Evolutionary conservation across 345 rosid species (phyloP), one percentile per base, ranked within the genome.

Genomic region (Sisymbrium irio): DNA sequence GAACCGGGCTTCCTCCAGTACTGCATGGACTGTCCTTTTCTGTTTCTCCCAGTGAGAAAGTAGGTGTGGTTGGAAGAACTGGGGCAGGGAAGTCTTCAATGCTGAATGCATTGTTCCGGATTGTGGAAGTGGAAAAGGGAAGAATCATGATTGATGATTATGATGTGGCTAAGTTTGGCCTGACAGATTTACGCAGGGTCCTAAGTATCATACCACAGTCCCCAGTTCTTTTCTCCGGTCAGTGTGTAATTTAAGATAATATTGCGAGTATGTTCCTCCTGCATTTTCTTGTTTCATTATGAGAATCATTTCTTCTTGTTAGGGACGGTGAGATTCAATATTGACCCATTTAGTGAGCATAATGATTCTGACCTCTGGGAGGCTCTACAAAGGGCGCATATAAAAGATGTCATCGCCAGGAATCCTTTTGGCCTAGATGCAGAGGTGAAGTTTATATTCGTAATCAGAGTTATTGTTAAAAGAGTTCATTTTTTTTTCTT

Each of bases 61-160:
- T 90, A 65, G 97, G 99, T 44, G 87, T 95, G 35, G 99, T 92
- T 53, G 97, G 99, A 80, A 90, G 99, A 88, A 92, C 97, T 57
- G 99, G 99, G 46, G 97, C 96, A 1, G 97, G 97, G 39, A 95
- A 95, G 79, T 92, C 97, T 63, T 92, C 97, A 67, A 85, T 95
- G 97, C 81, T 92, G 47, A 95, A 92, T 84, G 97, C 97, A 58
- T 82, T 92, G 60, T 92, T 87, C 75, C 88, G 97, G 78, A 88
- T 92, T 65, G 96, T 92, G 42, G 97, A 95, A 79, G 46, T 92
- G 35, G 89, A 92, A 77, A 88, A 80, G 15, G 98, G 99, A 78
- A 84, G 87, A 74, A 84, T 95, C 32, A 37, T 71, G 74, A 87
- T 95, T 50, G 97, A 95, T 81, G 87, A 84, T 44, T 84, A 49